Evolutionary conservation across 2,329 filamentous ascomycete genomes (phyloP), one percentile per base, ranked within the genome.

Genomic region (Colletotrichum brevisporum): DNA sequence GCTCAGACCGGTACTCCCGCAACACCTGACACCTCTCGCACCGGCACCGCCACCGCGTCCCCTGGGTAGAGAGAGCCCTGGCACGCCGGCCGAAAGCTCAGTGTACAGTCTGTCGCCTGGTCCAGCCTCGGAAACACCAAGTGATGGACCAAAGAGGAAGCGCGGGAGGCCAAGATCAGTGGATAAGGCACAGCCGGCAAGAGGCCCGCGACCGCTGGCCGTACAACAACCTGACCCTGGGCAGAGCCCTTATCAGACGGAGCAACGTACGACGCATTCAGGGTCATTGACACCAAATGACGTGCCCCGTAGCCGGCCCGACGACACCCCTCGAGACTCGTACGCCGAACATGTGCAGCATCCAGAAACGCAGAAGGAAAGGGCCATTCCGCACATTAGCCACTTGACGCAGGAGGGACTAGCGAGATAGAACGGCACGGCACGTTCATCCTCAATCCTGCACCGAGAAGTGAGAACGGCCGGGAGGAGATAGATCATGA

Each of bases 21-120:
- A 78, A 50, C 74, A 73, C 16, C 73, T 80, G 5, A 77, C 77
- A 10, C 79, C 78, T 12, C 76, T 77, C 24, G 75, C 77, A 3
- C 50, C 70, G 10, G 58, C 56, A 43, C 65, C 72, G 21, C 51
- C 53, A 18, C 61, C 66, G 10, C 62, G 48, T 31, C 26, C 51
- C 15, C 18, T 47, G 16, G 45, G 50, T 6, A 53, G 54, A 18
- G 66, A 69, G 43, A 69, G 51, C 50, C 66, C 66, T 5, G 43
- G 61, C 21, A 69, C 66, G 6, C 66, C 66, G 18, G 66, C 50
- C 39, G 62, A 66, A 41, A 26, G 50, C 50, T 54, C 50, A 18
- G 43, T 24, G 12, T 71, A 69, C 39, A 69, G 52, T 10, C 24
- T 63, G 31, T 65, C 69, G 4, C 69, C 66, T 5, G 60, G 56